These are phyloP conservation scores for Chrysanthemum lavandulifolium DNA, from an alignment of 129 eudicot species.

Conservation along the genomic window DNA sequence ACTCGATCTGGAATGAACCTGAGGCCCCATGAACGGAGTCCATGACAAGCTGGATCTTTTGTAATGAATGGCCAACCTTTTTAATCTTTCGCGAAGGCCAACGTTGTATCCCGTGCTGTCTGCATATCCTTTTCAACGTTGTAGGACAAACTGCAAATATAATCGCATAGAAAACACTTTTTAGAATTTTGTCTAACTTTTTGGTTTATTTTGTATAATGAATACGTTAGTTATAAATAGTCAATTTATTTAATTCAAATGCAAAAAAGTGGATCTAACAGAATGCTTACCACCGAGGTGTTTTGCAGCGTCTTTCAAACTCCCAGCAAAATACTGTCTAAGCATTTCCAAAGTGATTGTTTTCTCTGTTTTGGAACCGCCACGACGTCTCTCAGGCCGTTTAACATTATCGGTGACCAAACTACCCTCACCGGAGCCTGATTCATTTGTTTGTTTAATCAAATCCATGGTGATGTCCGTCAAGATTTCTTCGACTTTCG, in stretches of 20 bases:
- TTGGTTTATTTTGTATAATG: too few species aligned
- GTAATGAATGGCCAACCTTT: constrained; percentile 86
- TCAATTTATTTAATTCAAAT: not conserved
- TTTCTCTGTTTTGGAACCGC: constrained; percentile 62
- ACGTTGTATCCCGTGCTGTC: constrained; percentile 91
- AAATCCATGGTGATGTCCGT: constrained; percentile 26
- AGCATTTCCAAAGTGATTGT: constrained; percentile 71
- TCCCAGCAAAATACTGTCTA: constrained; percentile 93
- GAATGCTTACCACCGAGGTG: constrained; percentile 81
- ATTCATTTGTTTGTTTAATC: constrained; percentile 26
- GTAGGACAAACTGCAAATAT: constrained; percentile 84
- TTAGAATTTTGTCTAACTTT: too few species aligned
- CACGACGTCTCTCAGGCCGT: constrained; percentile 61
- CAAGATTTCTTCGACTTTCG: constrained; percentile 37
- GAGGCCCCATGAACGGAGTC: constrained; percentile 88
- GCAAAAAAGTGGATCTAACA: not conserved
- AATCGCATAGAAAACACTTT: too few species aligned
- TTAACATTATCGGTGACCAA: constrained; percentile 25
- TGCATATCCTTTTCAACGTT: constrained; percentile 86
- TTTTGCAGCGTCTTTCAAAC: constrained; percentile 94
- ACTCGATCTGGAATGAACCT: constrained; percentile 65
- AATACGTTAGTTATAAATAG: too few species aligned
- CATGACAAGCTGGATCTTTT: constrained; percentile 82
- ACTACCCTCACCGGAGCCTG: constrained; percentile 47
- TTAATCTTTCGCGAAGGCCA: constrained; percentile 99